Conservation (phyloP, 108 stramenopile genomes). For the Pseudonitzschia delicatissima region DNA sequence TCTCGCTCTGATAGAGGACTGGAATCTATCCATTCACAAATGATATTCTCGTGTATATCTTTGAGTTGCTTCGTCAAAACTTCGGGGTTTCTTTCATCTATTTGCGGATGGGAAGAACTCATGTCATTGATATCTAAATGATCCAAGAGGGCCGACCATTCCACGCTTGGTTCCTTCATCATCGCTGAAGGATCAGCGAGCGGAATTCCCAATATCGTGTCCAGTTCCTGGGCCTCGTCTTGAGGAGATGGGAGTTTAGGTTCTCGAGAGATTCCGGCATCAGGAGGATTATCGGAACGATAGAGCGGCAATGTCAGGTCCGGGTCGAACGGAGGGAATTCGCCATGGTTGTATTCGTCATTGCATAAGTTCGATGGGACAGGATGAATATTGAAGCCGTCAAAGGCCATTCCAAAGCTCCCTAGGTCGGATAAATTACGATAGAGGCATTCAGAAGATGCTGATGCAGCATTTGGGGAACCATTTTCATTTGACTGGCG, state of each 20-base stretch:
- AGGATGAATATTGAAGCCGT: conserved; percentile 10
- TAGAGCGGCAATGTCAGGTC: not conserved
- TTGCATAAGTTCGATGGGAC: conserved; percentile 23
- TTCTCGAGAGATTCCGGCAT: no score
- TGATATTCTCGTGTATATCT: conserved; percentile 21
- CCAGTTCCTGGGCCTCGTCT: not conserved
- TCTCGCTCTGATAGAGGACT: conserved; percentile 21
- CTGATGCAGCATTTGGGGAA: conserved; percentile 17
- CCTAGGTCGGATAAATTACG: not conserved
- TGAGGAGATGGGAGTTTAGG: no score
- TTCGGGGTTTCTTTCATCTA: not conserved
- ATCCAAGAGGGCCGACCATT: not conserved
- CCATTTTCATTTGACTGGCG: conserved; percentile 1
- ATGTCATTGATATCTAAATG: not conserved
- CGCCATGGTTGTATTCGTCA: not conserved
- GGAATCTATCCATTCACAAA: conserved; percentile 17
- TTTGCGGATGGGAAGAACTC: not conserved
- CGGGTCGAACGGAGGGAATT: not conserved
- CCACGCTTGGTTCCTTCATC: not conserved
- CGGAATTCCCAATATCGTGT: not conserved
- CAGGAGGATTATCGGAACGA: no score
- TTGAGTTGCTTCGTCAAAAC: conserved; percentile 16
- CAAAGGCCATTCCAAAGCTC: conserved; percentile 6
- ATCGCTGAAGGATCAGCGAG: conserved; percentile 1
- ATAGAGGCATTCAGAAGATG: not conserved